Conservation (phyloP, 2,329 filamentous ascomycete genomes). For the Exophiala dermatitidis region DNA sequence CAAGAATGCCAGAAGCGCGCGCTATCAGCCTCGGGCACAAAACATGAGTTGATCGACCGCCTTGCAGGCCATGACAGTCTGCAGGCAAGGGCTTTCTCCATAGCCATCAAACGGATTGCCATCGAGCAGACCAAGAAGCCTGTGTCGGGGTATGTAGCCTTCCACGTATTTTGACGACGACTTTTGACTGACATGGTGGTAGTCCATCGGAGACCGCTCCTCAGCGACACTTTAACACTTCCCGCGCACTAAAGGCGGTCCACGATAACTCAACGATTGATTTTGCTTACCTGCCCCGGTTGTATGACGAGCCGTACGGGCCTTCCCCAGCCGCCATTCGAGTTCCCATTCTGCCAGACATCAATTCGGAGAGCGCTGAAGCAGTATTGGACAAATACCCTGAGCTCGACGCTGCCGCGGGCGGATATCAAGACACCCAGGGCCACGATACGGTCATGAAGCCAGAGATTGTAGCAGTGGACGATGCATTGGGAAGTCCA, state of each 20-base stretch:
- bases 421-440: conserved; percentile 26
- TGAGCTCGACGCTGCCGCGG: conserved; percentile 25
- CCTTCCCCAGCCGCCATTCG: conserved; percentile 35
- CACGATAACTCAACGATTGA: conserved; percentile 56
- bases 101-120: conserved; percentile 46
- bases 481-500: conserved; percentile 30
- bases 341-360: conserved; percentile 47
- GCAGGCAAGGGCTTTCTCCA: conserved; percentile 49
- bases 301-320: conserved; percentile 34
- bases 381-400: conserved; percentile 23
- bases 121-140: conserved; percentile 31
- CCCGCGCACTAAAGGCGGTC: conserved; percentile 48
- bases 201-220: conserved; percentile 26
- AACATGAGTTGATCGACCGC: conserved; percentile 48
- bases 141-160: conserved; percentile 34
- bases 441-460: conserved; percentile 42
- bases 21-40: conserved; percentile 41
- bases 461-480: conserved; percentile 48
- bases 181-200: conserved; percentile 6
- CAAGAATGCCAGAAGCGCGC: conserved; percentile 46
- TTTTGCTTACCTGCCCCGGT: conserved; percentile 54
- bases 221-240: conserved; percentile 56
- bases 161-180: neutral
- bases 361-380: conserved; percentile 30
- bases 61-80: conserved; percentile 48